Base-by-base conservation (phyloP, 1,284 basidiomycete species). In the Trametes polyzona region DNA sequence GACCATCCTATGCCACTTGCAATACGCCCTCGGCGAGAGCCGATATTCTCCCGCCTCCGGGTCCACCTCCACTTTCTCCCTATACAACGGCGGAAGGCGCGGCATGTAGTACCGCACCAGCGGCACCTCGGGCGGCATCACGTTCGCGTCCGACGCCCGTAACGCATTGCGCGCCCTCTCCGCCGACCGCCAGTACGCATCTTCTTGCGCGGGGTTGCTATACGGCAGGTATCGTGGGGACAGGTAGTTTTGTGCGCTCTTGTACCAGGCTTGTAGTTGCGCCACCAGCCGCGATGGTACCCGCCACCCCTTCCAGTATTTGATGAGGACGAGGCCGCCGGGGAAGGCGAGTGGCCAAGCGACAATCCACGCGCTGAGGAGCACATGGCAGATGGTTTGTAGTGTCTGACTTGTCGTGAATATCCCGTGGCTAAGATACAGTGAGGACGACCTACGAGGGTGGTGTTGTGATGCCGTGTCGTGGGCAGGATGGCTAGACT, bases 1-100 rank as follows among this genome's bases (percentile, higher is more conserved):
- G 17, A 76, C 74, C 69, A 78, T 73, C 16, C 69, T 64, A 40
- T 78, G 74, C 76, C 76, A 78, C 49, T 78, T 78, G 48, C 72
- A 75, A 59, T 72, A 77, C 11, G 60, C 65, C 39, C 52, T 67
- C 10, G 70, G 64, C 1, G 75, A 64, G 36, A 76, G 56, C 14
- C 57, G 50, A 23, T 64, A 61, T 30, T 71, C 68, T n/a, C 16
- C 55, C 29, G 53, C 62, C 43, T 70, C 66, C 21, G 56, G 50
- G 27, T 66, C 63, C 17, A 49, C 40, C 12, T 12, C 29, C 29
- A 21, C 32, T 17, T 12, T 42, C n/a, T 63, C 60, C 11, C 68
- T 61, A 43, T 70, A 70, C 23, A 6, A 23, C 10, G 70, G 70
- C 6, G 69, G 63, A 5, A 69, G 48, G 7, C 60, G 64, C n/a